A percentile compares a stretch with the other conserved stretches of the same genome.
These are phyloP conservation scores for Cadophora sp. DNA, from an alignment of 2,329 filamentous ascomycete species.

Conservation along the genomic window DNA sequence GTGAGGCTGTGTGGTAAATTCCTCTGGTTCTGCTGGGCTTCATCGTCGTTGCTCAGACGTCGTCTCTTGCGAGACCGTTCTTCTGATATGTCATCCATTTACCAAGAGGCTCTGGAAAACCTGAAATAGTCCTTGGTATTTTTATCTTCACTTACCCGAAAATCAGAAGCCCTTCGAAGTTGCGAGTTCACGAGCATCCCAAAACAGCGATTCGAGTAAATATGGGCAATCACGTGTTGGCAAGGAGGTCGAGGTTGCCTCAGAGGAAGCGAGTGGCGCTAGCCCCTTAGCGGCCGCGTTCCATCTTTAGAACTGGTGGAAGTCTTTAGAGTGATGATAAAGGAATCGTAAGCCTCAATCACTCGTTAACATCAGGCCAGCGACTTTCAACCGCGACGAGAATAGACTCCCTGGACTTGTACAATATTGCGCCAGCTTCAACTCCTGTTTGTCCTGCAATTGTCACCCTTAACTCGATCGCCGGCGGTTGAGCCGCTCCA, in stretches of 20 bases:
- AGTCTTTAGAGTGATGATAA: conserved; percentile 22
- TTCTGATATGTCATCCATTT: conserved; percentile 35
- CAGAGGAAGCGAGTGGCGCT: conserved; percentile 5
- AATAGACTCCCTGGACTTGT: conserved; percentile 15
- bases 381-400: conserved; percentile 23
- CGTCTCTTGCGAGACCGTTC: conserved; percentile 39
- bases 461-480: conserved; percentile 18
- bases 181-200: neutral
- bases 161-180: neutral
- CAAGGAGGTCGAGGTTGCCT: conserved; percentile 8
- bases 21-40: conserved; percentile 12
- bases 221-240: conserved; percentile 9
- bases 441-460: conserved; percentile 14
- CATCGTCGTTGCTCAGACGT: conserved; percentile 30
- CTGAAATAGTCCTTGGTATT: neutral
- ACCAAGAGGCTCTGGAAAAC: neutral
- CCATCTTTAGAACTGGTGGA: conserved; percentile 25
- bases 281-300: conserved; percentile 22
- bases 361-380: conserved; percentile 24
- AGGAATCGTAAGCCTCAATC: conserved; percentile 18
- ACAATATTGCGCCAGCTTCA: conserved; percentile 17
- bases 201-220: neutral
- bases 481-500: conserved; percentile 37
- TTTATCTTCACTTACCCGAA: neutral
- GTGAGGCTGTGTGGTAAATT: conserved; percentile 30